These are phyloP conservation scores for Phyllostachys edulis DNA, from an alignment of 176 grass and related monocot species.

Conservation along the genomic window DNA sequence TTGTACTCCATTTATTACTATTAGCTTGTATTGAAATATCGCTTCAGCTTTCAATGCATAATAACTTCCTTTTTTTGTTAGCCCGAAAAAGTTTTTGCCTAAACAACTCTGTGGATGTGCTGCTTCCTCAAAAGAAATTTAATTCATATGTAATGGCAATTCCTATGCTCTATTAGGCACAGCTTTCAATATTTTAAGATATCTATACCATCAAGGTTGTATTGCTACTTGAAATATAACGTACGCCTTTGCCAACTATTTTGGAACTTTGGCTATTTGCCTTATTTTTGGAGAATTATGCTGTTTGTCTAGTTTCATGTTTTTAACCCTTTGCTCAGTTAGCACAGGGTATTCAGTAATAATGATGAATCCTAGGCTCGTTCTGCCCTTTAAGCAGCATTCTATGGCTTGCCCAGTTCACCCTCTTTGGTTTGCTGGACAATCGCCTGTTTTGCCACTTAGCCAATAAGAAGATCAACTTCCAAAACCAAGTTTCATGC, in stretches of 20 bases:
- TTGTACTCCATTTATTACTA: not conserved
- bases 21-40: not conserved
- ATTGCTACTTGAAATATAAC: not conserved
- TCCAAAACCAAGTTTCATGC: not conserved
- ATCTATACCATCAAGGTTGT: not conserved
- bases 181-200: not conserved
- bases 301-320: not conserved
- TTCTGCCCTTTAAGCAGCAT: not conserved
- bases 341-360: not conserved
- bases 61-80: not conserved
- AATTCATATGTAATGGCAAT: not conserved
- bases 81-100: not conserved
- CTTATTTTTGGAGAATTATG: not conserved
- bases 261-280: not conserved
- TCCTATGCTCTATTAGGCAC: not conserved
- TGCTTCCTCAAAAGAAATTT: not conserved
- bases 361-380: not conserved
- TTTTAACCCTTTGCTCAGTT: not conserved
- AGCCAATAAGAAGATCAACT: too few species aligned
- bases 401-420: not conserved
- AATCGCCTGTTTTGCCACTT: not conserved
- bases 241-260: not conserved
- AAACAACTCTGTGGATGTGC: not conserved
- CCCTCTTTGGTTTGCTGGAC: not conserved
- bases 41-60: not conserved